Evolutionary conservation across 208 protist species (phyloP).

Genomic region (Polymyxa betae): DNA sequence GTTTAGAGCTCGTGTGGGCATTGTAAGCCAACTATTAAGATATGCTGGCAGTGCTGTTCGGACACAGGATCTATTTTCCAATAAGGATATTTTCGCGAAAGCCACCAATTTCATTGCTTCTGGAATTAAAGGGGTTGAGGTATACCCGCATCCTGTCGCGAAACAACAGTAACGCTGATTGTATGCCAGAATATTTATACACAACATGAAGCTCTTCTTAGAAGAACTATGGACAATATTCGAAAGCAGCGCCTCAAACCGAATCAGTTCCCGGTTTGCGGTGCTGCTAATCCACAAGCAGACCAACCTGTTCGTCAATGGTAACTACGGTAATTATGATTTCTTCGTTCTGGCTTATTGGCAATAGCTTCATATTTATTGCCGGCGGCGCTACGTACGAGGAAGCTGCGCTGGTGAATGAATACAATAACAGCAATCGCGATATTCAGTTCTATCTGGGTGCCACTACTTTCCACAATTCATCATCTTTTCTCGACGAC

Average conservation of each 20-base stretch:
- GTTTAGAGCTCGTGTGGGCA: not conserved
- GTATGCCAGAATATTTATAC: conserved; percentile 56
- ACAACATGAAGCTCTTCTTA: conserved; percentile 57
- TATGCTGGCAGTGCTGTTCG: conserved; percentile 41
- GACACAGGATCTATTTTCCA: conserved; percentile 53
- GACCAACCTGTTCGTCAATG: not conserved
- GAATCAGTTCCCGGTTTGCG: conserved; percentile 43
- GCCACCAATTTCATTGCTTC: conserved; percentile 26
- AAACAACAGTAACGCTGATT: too few species aligned
- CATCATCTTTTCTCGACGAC: conserved; percentile 60
- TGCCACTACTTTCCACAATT: conserved; percentile 60
- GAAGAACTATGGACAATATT: conserved; percentile 29
- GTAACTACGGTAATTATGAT: not conserved
- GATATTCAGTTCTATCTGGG: conserved; percentile 50
- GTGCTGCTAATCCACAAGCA: not conserved
- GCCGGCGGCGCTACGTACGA: conserved; percentile 60
- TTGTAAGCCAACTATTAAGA: conserved; percentile 25
- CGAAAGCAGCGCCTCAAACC: conserved; percentile 44
- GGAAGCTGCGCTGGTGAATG: conserved; percentile 50
- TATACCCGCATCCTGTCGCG: not conserved
- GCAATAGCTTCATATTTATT: conserved; percentile 61
- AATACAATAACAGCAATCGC: conserved; percentile 53
- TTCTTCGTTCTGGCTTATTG: not conserved
- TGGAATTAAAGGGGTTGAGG: conserved; percentile 56
- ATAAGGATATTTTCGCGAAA: conserved; percentile 58